Conservation (phyloP, 345 rosid genomes). For the Salix suchowensis region DNA sequence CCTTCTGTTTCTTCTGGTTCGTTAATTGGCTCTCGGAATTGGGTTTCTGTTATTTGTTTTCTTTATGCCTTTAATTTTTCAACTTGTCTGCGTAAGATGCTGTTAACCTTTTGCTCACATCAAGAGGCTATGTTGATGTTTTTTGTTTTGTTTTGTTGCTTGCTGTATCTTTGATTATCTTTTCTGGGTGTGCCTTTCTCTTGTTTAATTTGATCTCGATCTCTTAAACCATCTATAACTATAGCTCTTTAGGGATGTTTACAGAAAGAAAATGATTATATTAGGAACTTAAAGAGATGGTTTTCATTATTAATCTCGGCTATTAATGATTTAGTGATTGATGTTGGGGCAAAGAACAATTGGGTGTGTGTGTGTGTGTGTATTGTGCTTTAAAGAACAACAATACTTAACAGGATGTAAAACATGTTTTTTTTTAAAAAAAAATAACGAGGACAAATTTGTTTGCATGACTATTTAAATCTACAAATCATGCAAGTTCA, state of each 20-base stretch:
- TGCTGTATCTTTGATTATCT: neutral
- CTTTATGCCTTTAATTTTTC: too few species aligned
- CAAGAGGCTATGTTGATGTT: neutral
- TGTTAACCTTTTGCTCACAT: neutral
- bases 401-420: too few species aligned
- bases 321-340: too few species aligned
- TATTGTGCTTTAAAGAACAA: too few species aligned
- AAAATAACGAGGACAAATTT: too few species aligned
- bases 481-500: too few species aligned
- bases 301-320: too few species aligned
- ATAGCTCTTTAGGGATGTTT: neutral
- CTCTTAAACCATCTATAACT: neutral
- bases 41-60: neutral
- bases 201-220: neutral
- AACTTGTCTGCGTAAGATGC: neutral
- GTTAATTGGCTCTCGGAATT: neutral
- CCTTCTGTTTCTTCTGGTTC: neutral
- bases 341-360: too few species aligned
- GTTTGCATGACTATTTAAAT: too few species aligned
- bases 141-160: neutral
- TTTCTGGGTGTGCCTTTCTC: neutral
- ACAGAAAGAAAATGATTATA: neutral
- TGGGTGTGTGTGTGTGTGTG: too few species aligned
- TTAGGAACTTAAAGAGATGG: too few species aligned
- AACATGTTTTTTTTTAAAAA: too few species aligned